Evolutionary conservation across 768 basidiomycete genomes (phyloP), one percentile per base, ranked within the genome.

Genomic region (Leccinum sublutescens): DNA sequence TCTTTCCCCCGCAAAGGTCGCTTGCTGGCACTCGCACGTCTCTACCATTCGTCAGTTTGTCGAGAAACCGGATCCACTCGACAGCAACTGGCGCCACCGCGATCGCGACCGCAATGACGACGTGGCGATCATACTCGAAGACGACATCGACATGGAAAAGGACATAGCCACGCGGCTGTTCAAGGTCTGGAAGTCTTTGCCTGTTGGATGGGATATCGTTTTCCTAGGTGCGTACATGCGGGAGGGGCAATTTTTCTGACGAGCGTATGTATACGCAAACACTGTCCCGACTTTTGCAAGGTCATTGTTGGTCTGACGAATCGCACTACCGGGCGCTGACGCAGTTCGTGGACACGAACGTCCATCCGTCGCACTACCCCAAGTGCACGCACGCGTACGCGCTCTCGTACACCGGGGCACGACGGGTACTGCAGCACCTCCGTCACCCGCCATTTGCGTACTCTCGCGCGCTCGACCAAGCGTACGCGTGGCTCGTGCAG

Each of bases 281-380:
- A 40, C 8, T 17, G 17, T 40, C 15, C 38, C 17, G 1, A 17
- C 15, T 40, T 40, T 17, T 40, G 38, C 55, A 62, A 91, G 89
- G 90, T 7, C 87, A 91, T 63, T 91, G 89, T 66, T 91, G 89
- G 89, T 89, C 88, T 21, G 76, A 89, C 59, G 89, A 92, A 71
- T 72, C 81, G 1, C 69, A 67, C 57, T 71, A 81, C 38, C 76
- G 81, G 3, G 71, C 83, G 5, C 58, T 79, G 19, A 61, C 69
- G 50, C 45, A 47, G 19, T 60, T 62, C 58, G 10, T 55, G 55
- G 58, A 62, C 34, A 53, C 57, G 33, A 68, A 69, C 25, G 70
- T 91, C 19, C 82, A 88, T 65, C 83, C 82, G 0, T 89, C 90
- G 1, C 72, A 67, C 58, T 71, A 74, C 1, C 88, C 90, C 0